Evolutionary conservation across 2,329 filamentous ascomycete species (phyloP), one percentile per base, ranked within the genome.

Genomic region (Didymella lethalis): DNA sequence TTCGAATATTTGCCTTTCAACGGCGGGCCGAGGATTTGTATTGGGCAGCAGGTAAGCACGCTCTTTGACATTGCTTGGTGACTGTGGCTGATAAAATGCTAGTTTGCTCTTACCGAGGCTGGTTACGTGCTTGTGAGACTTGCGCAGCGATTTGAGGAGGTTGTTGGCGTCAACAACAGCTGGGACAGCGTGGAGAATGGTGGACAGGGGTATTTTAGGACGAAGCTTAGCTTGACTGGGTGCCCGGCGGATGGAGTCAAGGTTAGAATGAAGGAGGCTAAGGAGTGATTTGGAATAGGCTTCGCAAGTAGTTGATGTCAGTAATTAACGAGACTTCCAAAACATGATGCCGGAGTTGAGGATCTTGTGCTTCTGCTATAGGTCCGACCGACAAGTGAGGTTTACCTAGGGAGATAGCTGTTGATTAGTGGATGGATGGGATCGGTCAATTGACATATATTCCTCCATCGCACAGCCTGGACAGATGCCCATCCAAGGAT

Each of bases 1-100:
- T 77, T 68, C 65, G 69, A 69, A n/a, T 77, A 71, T 49, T 47
- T 76, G 8, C 74, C 75, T 0, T 76, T 76, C 54, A 73, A 75
- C 50, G 71, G 71, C 2, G 73, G 73, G 3, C 69, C 73, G 2
- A 60, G 72, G 4, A 72, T 75, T 2, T 75, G 72, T 48, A 68
- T 75, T 44, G 73, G 71, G 1, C 70, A 75, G 56, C 70, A 58
- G 40, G 56, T 58, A 12, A 28, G 56, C 45, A 4, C 5, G 4
- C 16, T 3, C 4, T 14, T 11, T 26, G 10, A 7, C n/a, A 8
- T 5, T 5, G 2, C 18, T 10, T 0, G 3, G 3, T 12, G 10
- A 4, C 4, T 7, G 7, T 10, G 14, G 11, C 48, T 57, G 11
- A 57, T 7, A 4, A 1, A 1, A 1, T 8, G 11, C 7, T 25